Evolutionary conservation across 1,284 basidiomycete genomes (phyloP).

Genomic region (Fomitopsis schrenkii): DNA sequence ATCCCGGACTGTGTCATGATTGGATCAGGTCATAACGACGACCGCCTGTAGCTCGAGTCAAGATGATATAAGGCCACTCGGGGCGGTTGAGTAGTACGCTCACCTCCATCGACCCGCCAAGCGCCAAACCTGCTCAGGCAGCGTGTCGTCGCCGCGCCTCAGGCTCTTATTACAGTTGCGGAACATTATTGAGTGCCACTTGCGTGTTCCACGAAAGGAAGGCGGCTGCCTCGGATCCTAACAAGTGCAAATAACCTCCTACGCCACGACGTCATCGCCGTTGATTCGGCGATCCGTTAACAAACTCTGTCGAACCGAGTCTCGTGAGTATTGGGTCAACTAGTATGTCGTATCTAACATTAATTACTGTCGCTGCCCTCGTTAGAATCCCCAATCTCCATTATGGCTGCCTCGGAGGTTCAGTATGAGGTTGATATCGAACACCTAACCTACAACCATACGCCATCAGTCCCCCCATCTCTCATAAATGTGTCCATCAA

Average conservation of each 20-base stretch:
- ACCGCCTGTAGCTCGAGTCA: too few relatives aligned
- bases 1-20: too few relatives aligned
- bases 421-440: slow-evolving; percentile 44
- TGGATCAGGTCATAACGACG: too few relatives aligned
- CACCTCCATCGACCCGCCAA: too few relatives aligned
- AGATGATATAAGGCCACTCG: too few relatives aligned
- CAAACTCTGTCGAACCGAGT: neutral
- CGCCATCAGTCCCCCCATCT: slow-evolving; percentile 36
- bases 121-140: too few relatives aligned
- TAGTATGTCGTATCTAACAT: neutral
- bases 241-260: neutral
- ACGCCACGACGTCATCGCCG: neutral
- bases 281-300: neutral
- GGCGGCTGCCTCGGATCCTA: neutral
- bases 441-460: slow-evolving; percentile 64
- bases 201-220: neutral
- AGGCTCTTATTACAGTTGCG: too few relatives aligned
- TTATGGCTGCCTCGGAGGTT: neutral
- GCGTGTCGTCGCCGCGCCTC: too few relatives aligned
- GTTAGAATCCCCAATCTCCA: neutral
- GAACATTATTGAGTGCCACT: too few relatives aligned
- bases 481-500: slow-evolving; percentile 65
- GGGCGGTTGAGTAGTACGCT: too few relatives aligned
- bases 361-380: neutral
- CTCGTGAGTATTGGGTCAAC: neutral